Conservation (phyloP, 345 rosid species). For the Clarkia xantiana region DNA sequence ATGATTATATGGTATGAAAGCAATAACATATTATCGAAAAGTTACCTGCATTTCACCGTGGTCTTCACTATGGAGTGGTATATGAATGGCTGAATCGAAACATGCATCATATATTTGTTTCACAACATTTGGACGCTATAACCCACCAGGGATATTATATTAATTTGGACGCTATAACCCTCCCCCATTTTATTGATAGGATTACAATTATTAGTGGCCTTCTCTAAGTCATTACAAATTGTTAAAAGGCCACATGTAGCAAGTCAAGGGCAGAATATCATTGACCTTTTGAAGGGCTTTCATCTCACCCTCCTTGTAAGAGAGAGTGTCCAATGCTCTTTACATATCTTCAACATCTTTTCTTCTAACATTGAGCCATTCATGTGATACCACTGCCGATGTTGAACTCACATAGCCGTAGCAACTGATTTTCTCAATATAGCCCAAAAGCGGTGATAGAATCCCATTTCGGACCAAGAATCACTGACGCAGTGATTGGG, state of each 20-base stretch:
- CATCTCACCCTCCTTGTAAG: constrained; percentile 66
- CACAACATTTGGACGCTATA: no score
- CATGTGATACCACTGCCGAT: constrained; percentile 23
- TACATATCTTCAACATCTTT: constrained; percentile 52
- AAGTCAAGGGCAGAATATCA: constrained; percentile 1
- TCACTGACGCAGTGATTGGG: constrained; percentile 28
- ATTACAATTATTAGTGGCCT: no score
- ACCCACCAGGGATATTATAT: no score
- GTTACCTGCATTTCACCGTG: constrained; percentile 90
- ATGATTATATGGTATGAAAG: no score
- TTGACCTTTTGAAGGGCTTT: constrained; percentile 77
- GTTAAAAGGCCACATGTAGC: no score
- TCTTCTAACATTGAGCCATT: constrained; percentile 41
- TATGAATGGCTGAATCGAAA: constrained; percentile 59
- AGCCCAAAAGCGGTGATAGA: constrained; percentile 32
- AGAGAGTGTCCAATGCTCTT: constrained; percentile 44
- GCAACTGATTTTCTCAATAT: constrained; percentile 27
- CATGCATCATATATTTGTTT: constrained; percentile 59
- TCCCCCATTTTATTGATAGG: no score
- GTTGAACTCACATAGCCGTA: constrained; percentile 34
- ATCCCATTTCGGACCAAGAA: constrained; percentile 18
- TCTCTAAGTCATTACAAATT: no score
- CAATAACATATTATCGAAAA: constrained; percentile 9
- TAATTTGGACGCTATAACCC: no score
- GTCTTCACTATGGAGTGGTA: constrained; percentile 70